phyloP scores from a whole-genome alignment of 1,284 basidiomycete species.

The Meira nashicola region DNA sequence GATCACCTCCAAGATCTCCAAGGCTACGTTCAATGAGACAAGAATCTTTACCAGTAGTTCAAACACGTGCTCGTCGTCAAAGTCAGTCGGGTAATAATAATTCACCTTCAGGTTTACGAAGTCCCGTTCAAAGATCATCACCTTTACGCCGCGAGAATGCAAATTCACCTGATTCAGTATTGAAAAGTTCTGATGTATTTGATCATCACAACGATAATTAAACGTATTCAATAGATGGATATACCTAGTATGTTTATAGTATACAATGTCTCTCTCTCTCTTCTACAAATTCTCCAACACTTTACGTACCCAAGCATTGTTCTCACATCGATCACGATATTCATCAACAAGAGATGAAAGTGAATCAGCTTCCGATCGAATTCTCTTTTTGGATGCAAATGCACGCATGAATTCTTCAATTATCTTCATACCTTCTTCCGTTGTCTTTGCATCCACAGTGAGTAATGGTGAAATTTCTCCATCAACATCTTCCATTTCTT shows the following conservation, averaged over 20 bases:
- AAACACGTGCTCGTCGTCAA: too few relatives aligned
- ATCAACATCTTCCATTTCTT: constrained; percentile 91
- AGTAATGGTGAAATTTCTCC: constrained; percentile 16
- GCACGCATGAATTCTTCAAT: constrained; percentile 72
- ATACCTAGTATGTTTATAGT: too few relatives aligned
- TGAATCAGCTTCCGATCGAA: constrained; percentile 59
- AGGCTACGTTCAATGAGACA: too few relatives aligned
- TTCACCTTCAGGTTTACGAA: too few relatives aligned
- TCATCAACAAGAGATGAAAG: constrained; percentile 66
- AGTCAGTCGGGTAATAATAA: too few relatives aligned
- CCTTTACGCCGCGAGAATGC: constrained; percentile 9
- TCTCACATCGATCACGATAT: constrained; percentile 66
- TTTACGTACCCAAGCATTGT: constrained; percentile 70
- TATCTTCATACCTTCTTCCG: constrained; percentile 72
- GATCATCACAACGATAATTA: too few relatives aligned
- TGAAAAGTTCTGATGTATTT: too few relatives aligned
- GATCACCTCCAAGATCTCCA: too few relatives aligned
- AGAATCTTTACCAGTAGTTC: too few relatives aligned
- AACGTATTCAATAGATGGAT: too few relatives aligned
- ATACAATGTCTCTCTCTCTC: too few relatives aligned
- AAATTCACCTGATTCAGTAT: too few relatives aligned
- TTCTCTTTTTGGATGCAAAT: constrained; percentile 49
- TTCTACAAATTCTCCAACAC: constrained; percentile 57
- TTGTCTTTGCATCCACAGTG: constrained; percentile 58
- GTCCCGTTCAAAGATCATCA: constrained; percentile 6